A percentile compares a stretch with the other conserved stretches of the same genome.
phyloP scores from a whole-genome alignment of 1,139 yeast genomes.

The Meyerozyma carpophila region DNA sequence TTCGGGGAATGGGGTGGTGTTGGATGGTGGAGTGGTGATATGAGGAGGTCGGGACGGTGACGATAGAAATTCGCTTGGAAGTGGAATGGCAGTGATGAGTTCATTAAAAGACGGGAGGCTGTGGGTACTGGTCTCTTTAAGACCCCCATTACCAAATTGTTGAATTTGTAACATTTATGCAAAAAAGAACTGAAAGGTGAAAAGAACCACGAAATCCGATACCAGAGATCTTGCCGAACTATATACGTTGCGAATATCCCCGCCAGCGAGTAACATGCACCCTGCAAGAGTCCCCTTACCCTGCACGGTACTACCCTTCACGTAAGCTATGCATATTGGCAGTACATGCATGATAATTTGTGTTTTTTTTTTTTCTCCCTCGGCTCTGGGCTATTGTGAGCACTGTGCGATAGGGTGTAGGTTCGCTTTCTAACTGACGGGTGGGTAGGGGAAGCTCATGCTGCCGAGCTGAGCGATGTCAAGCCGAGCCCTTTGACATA shows the following conservation, averaged over 20 bases:
- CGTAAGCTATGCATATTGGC: background rate
- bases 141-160: background rate
- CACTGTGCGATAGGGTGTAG: too few relatives aligned
- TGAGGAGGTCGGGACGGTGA: background rate
- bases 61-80: slow-evolving; percentile 20
- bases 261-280: background rate
- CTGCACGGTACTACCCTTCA: background rate
- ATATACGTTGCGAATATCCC: background rate
- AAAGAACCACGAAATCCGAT: background rate
- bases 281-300: background rate
- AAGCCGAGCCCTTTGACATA: too few relatives aligned
- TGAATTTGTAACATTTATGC: background rate
- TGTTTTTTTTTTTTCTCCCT: too few relatives aligned
- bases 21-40: background rate
- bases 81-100: slow-evolving; percentile 31
- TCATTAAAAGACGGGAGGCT: slow-evolving; percentile 34
- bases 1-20: too few relatives aligned
- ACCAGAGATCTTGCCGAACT: background rate
- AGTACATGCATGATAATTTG: background rate
- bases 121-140: slow-evolving; percentile 2
- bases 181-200: background rate
- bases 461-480: too few relatives aligned
- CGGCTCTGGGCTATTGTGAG: too few relatives aligned
- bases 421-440: too few relatives aligned
- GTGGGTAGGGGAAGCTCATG: too few relatives aligned